Base-by-base conservation (phyloP, 768 basidiomycete genomes). In the Pleurotus salmoneostramineus region DNA sequence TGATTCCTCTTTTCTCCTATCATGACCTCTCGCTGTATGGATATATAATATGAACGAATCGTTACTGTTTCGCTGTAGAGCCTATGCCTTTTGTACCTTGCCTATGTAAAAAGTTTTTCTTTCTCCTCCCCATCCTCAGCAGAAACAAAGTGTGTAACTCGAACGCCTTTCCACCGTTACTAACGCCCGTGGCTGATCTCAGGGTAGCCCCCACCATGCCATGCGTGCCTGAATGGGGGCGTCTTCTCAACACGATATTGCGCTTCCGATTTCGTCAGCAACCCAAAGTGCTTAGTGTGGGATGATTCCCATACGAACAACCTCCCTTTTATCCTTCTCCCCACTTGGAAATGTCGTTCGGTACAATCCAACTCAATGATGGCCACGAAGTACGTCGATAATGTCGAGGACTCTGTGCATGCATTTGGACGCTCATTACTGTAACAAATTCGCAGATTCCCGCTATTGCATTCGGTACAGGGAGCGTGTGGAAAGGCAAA, bases 381-480 rank as follows among this genome's bases (percentile, higher is more conserved):
- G 77, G 79, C 31, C 67, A 73, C 63, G 65, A 74, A 66, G 56
- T 56, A 21, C 15, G 43, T 14, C n/a, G 12, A 7, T n/a, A n/a
- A n/a, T 11, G 10, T 48, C 4, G 15, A 48, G 47, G 2, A 2
- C 1, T 50, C 32, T 12, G 2, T 21, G 54, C 7, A 27, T 17
- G 21, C 14, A n/a, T 33, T 6, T 42, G 33, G 34, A 34, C 27
- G 33, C 48, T 54, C 17, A 54, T 14, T 17, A 27, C n/a, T n/a
- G n/a, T 43, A 11, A 15, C 32, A 14, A 17, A 12, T 21, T 7
- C 12, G n/a, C 32, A 56, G 56, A 80, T 88, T 46, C 87, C 87
- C 10, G 68, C 71, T 14, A 81, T 89, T 56, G 86, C 84, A 0
- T 87, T 79, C 67, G 86, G 87, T 1, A 81, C 85, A 0, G 85